These are phyloP conservation scores for Litsea cubeba DNA, from an alignment of 164 flowering plant genomes.

Conservation along the genomic window DNA sequence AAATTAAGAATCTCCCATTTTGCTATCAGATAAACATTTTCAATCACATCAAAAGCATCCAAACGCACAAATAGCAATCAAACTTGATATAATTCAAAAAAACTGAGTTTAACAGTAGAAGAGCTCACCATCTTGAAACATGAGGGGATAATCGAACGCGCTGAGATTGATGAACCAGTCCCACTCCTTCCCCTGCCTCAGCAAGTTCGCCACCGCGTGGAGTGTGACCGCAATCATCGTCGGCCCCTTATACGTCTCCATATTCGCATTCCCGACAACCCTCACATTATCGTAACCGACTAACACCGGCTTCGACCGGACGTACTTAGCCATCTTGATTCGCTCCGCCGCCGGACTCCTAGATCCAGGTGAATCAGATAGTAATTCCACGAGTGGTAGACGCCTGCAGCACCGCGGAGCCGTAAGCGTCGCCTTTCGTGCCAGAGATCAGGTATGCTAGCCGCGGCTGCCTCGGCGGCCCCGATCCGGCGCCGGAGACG, in stretches of 20 bases:
- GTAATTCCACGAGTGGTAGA: constrained; percentile 79
- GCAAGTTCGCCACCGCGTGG: constrained; percentile 62
- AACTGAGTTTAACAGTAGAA: not conserved
- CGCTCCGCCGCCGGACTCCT: constrained; percentile 56
- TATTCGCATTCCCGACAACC: constrained; percentile 71
- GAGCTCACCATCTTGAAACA: constrained; percentile 75
- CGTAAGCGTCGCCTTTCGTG: constrained; percentile 60
- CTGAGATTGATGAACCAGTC: constrained; percentile 94
- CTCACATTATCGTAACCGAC: constrained; percentile 53
- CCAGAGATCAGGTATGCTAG: constrained; percentile 84
- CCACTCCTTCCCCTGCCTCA: constrained; percentile 66
- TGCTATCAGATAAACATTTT: too few relatives aligned
- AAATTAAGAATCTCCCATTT: too few relatives aligned
- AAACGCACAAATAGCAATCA: too few relatives aligned
- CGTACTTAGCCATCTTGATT: constrained; percentile 59
- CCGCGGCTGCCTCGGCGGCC: too few relatives aligned
- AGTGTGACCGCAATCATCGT: constrained; percentile 68
- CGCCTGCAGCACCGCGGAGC: constrained; percentile 53
- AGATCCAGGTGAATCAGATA: constrained; percentile 78
- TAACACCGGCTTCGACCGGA: constrained; percentile 38
- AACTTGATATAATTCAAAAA: too few relatives aligned
- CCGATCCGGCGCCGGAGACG: too few relatives aligned
- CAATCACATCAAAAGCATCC: too few relatives aligned
- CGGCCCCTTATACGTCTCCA: constrained; percentile 79
- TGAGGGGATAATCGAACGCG: constrained; percentile 90